Percentiles rank a stretch among this genome's conserved stretches.
These are phyloP conservation scores for Xylariales sp. DNA, from an alignment of 2,329 filamentous ascomycete species.

Conservation along the genomic window DNA sequence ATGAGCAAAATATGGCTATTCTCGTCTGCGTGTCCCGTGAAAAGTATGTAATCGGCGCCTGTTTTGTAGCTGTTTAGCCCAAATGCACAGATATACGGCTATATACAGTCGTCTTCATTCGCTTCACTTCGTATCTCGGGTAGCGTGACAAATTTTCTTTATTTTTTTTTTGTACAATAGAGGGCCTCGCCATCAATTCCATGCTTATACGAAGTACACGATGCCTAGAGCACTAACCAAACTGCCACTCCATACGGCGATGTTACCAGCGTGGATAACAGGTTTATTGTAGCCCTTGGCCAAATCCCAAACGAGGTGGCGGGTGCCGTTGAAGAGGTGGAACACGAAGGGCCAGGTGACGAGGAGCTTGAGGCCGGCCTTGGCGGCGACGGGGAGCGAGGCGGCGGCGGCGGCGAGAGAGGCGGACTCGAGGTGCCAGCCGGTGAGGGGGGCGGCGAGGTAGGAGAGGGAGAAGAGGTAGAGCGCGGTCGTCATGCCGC, in stretches of 20 bases:
- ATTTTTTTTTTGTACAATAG: constrained; percentile 11
- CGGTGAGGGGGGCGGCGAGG: constrained; percentile 80
- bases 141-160: background rate
- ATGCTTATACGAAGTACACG: constrained; percentile 60
- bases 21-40: constrained; percentile 9
- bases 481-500: constrained; percentile 75
- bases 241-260: constrained; percentile 60
- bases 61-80: background rate
- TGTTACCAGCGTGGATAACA: constrained; percentile 59
- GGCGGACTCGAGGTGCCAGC: constrained; percentile 69
- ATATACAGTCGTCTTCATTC: constrained; percentile 9
- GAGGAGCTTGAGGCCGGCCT: constrained; percentile 67
- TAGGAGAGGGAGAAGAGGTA: constrained; percentile 87
- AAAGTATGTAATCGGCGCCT: background rate
- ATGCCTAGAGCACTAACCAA: constrained; percentile 59
- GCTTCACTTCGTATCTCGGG: background rate
- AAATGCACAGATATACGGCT: background rate
- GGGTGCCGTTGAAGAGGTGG: constrained; percentile 66
- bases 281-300: constrained; percentile 63
- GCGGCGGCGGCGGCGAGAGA: constrained; percentile 71
- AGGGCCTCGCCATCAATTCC: too few relatives aligned
- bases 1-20: constrained; percentile 24
- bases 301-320: constrained; percentile 66
- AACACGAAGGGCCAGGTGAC: constrained; percentile 70
- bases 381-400: constrained; percentile 67